These are phyloP conservation scores for Zalerion maritima DNA, from an alignment of 495 filamentous ascomycete genomes.

Conservation along the genomic window DNA sequence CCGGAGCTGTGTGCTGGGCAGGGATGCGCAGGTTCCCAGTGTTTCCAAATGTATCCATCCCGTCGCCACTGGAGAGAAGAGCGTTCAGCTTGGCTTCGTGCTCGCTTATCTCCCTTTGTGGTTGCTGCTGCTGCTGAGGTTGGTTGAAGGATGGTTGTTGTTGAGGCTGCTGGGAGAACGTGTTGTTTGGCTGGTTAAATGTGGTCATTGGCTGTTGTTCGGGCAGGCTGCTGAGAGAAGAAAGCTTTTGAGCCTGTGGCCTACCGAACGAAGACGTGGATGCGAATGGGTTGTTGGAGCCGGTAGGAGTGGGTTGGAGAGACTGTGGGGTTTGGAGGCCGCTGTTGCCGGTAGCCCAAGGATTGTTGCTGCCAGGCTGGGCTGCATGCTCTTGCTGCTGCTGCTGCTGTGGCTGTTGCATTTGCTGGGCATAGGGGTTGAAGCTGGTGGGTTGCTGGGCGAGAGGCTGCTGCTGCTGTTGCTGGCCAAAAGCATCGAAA, in stretches of 20 bases:
- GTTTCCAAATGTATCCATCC: constrained; percentile 95
- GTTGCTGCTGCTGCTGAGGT: constrained; percentile 20
- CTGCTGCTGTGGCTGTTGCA: constrained; percentile 35
- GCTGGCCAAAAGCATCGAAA: too few species aligned
- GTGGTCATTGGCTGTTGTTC: constrained; percentile 20
- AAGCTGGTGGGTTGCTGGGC: constrained; percentile 26
- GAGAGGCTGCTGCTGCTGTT: constrained; percentile 33
- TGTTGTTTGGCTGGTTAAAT: constrained; percentile 17
- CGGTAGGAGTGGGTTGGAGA: constrained; percentile 56
- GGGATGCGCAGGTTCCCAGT: constrained; percentile 88
- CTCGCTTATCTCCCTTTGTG: constrained; percentile 47
- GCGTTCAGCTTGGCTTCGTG: constrained; percentile 79
- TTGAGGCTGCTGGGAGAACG: constrained; percentile 25
- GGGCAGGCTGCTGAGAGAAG: constrained; percentile 19
- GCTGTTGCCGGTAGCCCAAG: constrained; percentile 44
- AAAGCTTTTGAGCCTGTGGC: constrained; percentile 33
- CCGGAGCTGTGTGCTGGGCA: constrained; percentile 90
- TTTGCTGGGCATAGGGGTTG: constrained; percentile 33
- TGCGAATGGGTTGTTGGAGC: constrained; percentile 95
- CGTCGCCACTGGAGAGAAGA: constrained; percentile 76
- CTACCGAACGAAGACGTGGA: constrained; percentile 25
- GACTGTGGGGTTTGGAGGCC: constrained; percentile 27
- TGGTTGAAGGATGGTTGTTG: constrained; percentile 11
- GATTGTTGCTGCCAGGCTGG: constrained; percentile 75
- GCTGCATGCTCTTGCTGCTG: constrained; percentile 42